Evolutionary conservation across 352 stramenopile species (phyloP).

Genomic region (Globisporangium abappressorium): DNA sequence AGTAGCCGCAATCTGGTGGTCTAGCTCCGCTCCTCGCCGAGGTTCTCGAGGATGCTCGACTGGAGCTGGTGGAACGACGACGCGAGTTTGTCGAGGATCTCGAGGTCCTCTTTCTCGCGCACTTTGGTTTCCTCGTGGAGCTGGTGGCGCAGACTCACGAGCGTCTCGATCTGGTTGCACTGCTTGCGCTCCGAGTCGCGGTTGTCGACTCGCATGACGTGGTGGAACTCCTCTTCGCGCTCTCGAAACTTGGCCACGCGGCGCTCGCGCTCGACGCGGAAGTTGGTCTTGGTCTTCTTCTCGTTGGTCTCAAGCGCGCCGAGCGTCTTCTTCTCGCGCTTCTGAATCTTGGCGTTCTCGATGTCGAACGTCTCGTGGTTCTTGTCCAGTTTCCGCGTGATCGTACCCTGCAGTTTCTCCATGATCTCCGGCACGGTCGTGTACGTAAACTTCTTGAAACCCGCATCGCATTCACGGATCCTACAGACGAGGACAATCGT

Average conservation of each 20-base stretch:
- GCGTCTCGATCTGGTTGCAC: conserved; percentile 36
- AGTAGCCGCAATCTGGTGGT: background rate
- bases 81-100: conserved; percentile 80
- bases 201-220: conserved; percentile 71
- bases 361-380: conserved; percentile 92
- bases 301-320: conserved; percentile 64
- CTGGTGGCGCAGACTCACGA: conserved; percentile 52
- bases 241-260: conserved; percentile 56
- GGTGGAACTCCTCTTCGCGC: conserved; percentile 57
- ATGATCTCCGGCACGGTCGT: conserved; percentile 87
- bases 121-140: conserved; percentile 45
- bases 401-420: conserved; percentile 81
- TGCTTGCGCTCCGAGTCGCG: conserved; percentile 49
- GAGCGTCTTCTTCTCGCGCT: conserved; percentile 89
- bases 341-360: conserved; percentile 91
- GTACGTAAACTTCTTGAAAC: conserved; percentile 72
- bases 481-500: conserved; percentile 17
- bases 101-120: conserved; percentile 66
- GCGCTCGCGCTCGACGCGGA: conserved; percentile 69
- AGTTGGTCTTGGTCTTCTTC: conserved; percentile 47
- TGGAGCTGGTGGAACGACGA: conserved; percentile 77
- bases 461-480: conserved; percentile 44
- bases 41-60: conserved; percentile 74
- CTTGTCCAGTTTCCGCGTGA: conserved; percentile 88
- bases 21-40: conserved; percentile 43